phyloP scores from a whole-genome alignment of 2,329 filamentous ascomycete species.

The Aureobasidium uvarum region DNA sequence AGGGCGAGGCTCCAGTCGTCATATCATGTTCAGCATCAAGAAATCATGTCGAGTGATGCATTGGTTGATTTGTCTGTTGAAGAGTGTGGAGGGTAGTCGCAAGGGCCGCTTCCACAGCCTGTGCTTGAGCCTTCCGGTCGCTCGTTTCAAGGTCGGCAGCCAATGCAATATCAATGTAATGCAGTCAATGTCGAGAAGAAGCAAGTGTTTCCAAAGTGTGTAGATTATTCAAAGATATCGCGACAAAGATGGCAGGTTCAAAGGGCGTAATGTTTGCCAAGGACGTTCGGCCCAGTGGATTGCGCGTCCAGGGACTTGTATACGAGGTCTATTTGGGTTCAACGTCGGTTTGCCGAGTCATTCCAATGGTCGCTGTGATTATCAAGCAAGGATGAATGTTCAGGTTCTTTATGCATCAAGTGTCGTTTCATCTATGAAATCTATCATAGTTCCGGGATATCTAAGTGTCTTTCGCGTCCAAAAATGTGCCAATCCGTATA shows the following conservation, averaged over 20 bases:
- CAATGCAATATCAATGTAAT: too few species aligned
- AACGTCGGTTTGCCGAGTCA: neutral
- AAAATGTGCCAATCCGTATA: neutral
- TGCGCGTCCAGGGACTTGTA: neutral
- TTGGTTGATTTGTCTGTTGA: neutral
- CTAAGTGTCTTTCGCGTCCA: neutral
- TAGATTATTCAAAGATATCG: neutral
- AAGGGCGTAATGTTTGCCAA: neutral
- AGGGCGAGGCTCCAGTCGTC: neutral
- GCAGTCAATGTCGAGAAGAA: too few species aligned
- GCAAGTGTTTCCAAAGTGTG: neutral
- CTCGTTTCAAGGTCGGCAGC: too few species aligned
- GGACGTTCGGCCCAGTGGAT: neutral
- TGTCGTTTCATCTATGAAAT: constrained; percentile 21
- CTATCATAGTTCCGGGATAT: constrained; percentile 6
- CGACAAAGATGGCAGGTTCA: neutral
- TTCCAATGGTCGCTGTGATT: neutral
- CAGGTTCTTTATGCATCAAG: neutral
- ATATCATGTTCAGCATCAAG: neutral
- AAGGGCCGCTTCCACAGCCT: neutral
- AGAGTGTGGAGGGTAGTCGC: neutral
- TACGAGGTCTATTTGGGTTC: neutral
- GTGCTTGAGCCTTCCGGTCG: neutral
- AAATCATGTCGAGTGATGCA: neutral
- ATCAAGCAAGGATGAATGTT: neutral